Conservation (phyloP, 1,284 basidiomycete species). For the Cystobasidium sp. region DNA sequence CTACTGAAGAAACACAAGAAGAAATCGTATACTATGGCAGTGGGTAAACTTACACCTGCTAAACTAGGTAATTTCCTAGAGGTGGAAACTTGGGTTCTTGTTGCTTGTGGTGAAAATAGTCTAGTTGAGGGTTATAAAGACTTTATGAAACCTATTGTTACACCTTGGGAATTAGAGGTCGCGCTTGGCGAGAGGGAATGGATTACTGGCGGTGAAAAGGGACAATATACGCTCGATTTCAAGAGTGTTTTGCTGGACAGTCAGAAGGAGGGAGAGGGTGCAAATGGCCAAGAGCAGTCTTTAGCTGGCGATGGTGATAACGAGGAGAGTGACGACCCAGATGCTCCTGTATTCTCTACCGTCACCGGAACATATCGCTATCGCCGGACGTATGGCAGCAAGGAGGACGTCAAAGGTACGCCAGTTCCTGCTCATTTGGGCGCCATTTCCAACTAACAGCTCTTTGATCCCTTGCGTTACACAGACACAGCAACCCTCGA, state of each 20-base stretch:
- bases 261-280: conserved; percentile 43
- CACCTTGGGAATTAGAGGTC: conserved; percentile 88
- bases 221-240: conserved; percentile 78
- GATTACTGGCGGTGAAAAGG: conserved; percentile 61
- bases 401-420: conserved; percentile 36
- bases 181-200: conserved; percentile 70
- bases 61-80: conserved; percentile 97
- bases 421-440: conserved; percentile 14
- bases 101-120: conserved; percentile 93
- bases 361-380: conserved; percentile 84
- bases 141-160: conserved; percentile 87
- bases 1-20: conserved; percentile 70
- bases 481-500: conserved; percentile 23
- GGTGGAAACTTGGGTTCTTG: conserved; percentile 92
- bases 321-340: conserved; percentile 44
- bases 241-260: conserved; percentile 64
- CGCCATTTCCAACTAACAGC: not conserved
- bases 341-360: conserved; percentile 76
- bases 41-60: conserved; percentile 92
- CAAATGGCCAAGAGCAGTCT: conserved; percentile 61
- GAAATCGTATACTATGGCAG: conserved; percentile 92
- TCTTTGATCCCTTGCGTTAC: not conserved
- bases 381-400: conserved; percentile 66
- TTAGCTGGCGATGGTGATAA: conserved; percentile 41
- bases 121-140: conserved; percentile 68